Evolutionary conservation across 2,329 filamentous ascomycete species (phyloP).

Genomic region (Hyphodiscus sp.): DNA sequence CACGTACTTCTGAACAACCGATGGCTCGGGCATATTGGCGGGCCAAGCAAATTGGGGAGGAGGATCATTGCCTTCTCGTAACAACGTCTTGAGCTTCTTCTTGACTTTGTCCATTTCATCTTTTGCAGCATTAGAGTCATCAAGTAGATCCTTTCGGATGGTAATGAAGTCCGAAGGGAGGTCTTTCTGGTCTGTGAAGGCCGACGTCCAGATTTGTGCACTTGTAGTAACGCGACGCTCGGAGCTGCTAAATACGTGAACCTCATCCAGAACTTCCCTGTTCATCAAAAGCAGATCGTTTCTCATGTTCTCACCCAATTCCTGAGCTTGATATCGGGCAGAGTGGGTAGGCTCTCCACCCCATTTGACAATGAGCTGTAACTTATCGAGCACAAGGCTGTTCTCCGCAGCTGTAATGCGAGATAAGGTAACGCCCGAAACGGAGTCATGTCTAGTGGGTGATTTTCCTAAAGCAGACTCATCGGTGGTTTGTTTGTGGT

Average conservation of each 20-base stretch:
- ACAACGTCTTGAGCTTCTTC: constrained; percentile 92
- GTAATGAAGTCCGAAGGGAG: constrained; percentile 80
- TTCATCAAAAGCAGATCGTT: constrained; percentile 94
- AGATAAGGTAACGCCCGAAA: constrained; percentile 86
- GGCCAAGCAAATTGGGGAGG: constrained; percentile 99
- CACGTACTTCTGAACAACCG: constrained; percentile 83
- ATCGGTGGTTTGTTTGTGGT: constrained; percentile 10
- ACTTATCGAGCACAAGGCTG: constrained; percentile 86
- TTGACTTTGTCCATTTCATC: constrained; percentile 99
- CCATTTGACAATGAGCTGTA: constrained; percentile 98
- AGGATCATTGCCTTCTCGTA: constrained; percentile 87
- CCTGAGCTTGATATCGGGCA: constrained; percentile 90
- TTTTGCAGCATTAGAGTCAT: constrained; percentile 97
- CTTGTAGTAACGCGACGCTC: constrained; percentile 92
- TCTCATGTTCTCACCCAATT: constrained; percentile 90
- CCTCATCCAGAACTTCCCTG: constrained; percentile 82
- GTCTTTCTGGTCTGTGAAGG: constrained; percentile 83
- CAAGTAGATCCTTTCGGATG: constrained; percentile 87
- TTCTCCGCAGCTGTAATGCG: constrained; percentile 91
- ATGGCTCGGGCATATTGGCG: constrained; percentile 87
- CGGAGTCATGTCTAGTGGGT: constrained; percentile 69
- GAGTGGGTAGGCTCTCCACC: constrained; percentile 97
- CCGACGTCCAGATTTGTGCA: constrained; percentile 89
- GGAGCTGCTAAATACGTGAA: constrained; percentile 91
- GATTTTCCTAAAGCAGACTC: constrained; percentile 36